Base-by-base conservation (phyloP, 106 monocot species). In the Platanthera zijinensis region DNA sequence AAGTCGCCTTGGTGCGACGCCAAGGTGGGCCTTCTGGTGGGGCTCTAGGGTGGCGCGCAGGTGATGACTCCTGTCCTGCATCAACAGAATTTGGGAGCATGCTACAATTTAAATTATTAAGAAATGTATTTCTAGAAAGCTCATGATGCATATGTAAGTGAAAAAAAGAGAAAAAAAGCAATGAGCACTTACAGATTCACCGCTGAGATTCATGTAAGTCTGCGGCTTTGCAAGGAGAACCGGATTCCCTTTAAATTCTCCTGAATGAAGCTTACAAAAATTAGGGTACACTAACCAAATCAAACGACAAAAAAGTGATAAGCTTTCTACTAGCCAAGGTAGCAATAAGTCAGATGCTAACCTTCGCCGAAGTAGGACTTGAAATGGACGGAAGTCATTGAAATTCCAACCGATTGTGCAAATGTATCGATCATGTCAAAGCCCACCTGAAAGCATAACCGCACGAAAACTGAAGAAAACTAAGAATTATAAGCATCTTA, bases 181-280 rank as follows among this genome's bases (percentile, higher is more conserved):
- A n/a, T 11, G 25, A 12, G 25, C 14, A 6, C 96, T 89, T 76
- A 96, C 97, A 70, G 89, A 91, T 88, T 97, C 97, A 45, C 97
- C 97, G 15, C 94, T 90, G 45, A 97, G 89, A 78, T 97, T 97
- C 99, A 99, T 99, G 59, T 99, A 99, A 10, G 99, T 99, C 80
- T 99, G 99, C 6, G 99, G 99, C 78, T 94, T 99, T 7, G 99
- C 94, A 18, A 99, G 92, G 17, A 99, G 83, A 74, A 99, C 85
- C 0, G 92, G 94, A 7, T 77, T 82, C 12, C 83, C 84, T 17
- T 80, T 90, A 54, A 94, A 81, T 45, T 87, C 46, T 17, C 97
- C 97, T 97, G 75, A 46, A 66, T 25, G 57, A 72, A 47, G 18
- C 73, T 51, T 49, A 61, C 0, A n/a, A 57, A 79, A 30, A 51